Conservation (phyloP, 768 basidiomycete species). For the Lactarius sp. region DNA sequence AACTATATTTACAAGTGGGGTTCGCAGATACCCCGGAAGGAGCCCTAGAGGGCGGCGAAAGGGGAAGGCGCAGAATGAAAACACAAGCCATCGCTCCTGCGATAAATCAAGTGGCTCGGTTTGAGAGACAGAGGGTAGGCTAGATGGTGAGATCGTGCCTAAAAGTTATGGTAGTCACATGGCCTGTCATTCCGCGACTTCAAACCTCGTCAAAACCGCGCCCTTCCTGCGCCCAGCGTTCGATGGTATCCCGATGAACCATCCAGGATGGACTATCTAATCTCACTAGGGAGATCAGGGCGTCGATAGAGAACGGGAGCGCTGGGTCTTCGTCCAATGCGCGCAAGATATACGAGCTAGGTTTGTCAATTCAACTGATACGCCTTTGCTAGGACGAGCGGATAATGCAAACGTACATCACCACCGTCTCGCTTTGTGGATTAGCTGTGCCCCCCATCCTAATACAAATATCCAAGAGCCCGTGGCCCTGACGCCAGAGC, state of each 20-base stretch:
- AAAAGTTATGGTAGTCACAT: not conserved
- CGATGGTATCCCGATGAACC: slow-evolving; percentile 39
- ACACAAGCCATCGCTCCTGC: not conserved
- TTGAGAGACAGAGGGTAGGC: not conserved
- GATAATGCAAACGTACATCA: slow-evolving; percentile 37
- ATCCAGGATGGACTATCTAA: slow-evolving; percentile 41
- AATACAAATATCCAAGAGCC: slow-evolving; percentile 38
- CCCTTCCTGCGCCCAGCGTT: slow-evolving; percentile 21
- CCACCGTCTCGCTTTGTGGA: slow-evolving; percentile 43
- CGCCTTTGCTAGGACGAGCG: not conserved
- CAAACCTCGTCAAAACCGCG: slow-evolving; percentile 3
- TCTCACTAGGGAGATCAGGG: slow-evolving; percentile 36
- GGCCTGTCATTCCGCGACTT: not conserved
- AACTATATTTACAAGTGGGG: no score
- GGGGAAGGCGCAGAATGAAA: not conserved
- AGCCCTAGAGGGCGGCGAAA: not conserved
- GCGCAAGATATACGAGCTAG: slow-evolving; percentile 41
- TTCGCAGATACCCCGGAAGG: no score
- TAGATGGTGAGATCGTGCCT: not conserved
- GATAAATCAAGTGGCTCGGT: not conserved
- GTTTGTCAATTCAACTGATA: not conserved
- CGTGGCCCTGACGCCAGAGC: slow-evolving; percentile 39
- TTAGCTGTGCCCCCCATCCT: slow-evolving; percentile 35
- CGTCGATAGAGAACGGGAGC: slow-evolving; percentile 35
- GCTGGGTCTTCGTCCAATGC: slow-evolving; percentile 38